phyloP scores from a whole-genome alignment of 2,329 filamentous ascomycete species.

The Alternaria triticina region DNA sequence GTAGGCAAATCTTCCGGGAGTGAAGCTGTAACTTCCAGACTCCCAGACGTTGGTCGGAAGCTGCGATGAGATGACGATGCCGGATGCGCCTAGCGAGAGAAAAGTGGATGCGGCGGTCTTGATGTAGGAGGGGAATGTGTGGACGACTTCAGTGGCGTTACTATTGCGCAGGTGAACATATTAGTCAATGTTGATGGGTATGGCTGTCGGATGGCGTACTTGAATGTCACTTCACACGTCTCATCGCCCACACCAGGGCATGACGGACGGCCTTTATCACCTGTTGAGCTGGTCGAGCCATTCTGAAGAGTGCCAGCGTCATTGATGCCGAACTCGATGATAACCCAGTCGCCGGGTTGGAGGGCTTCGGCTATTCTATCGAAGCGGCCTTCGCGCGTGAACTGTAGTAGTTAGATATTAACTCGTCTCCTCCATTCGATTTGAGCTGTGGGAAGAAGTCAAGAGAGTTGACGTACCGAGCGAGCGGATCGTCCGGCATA shows the following conservation, averaged over 20 bases:
- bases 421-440: no score
- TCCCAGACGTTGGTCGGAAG: constrained; percentile 56
- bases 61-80: constrained; percentile 60
- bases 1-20: neutral
- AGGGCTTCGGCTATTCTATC: constrained; percentile 59
- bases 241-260: constrained; percentile 23
- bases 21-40: neutral
- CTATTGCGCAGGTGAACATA: constrained; percentile 1
- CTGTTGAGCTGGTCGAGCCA: constrained; percentile 60
- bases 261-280: constrained; percentile 65
- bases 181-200: neutral
- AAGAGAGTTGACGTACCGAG: constrained; percentile 41
- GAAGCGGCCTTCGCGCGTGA: constrained; percentile 69
- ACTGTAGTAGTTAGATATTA: constrained; percentile 32
- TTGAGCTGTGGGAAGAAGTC: rapidly evolving
- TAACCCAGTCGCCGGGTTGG: constrained; percentile 64
- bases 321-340: constrained; percentile 75
- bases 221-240: neutral
- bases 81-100: constrained; percentile 60
- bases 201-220: neutral
- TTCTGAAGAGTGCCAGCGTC: constrained; percentile 49
- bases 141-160: constrained; percentile 59
- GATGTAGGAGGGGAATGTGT: constrained; percentile 66
- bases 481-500: constrained; percentile 69
- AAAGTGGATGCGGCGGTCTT: constrained; percentile 61